Conservation (phyloP, 108 stramenopile genomes). For the Nitzschia palea region DNA sequence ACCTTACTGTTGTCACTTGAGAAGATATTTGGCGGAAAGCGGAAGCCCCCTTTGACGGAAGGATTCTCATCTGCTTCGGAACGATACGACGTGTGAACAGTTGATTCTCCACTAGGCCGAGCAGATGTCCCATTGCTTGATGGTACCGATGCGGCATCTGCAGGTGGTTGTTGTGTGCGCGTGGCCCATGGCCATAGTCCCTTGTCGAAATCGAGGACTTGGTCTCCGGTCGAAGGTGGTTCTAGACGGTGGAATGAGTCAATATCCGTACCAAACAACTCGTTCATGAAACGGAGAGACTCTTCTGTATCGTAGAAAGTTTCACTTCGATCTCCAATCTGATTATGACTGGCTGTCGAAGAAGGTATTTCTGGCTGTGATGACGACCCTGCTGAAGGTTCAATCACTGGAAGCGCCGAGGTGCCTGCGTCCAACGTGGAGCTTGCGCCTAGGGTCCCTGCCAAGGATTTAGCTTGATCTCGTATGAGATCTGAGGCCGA, state of each 20-base stretch:
- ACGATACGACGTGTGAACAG: neutral
- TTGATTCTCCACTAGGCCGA: neutral
- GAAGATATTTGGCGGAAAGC: slow-evolving; percentile 8
- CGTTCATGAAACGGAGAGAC: slow-evolving; percentile 3
- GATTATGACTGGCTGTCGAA: too few relatives aligned
- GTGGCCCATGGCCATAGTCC: neutral
- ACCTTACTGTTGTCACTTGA: neutral
- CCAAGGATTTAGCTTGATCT: neutral
- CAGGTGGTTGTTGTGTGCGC: neutral
- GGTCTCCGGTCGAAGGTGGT: neutral
- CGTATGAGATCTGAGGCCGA: slow-evolving; percentile 18
- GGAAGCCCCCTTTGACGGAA: neutral
- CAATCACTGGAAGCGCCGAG: too few relatives aligned
- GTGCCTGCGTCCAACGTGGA: too few relatives aligned
- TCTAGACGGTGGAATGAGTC: neutral
- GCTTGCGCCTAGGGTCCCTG: neutral
- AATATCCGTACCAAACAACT: slow-evolving; percentile 22
- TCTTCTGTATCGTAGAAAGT: neutral
- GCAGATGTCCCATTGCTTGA: slow-evolving; percentile 6
- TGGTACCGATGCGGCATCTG: neutral
- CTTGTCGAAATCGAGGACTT: neutral
- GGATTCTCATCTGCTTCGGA: neutral
- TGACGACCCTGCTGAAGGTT: too few relatives aligned
- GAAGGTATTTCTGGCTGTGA: too few relatives aligned
- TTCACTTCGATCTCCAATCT: too few relatives aligned